These are phyloP conservation scores for Hanseniaspora clermontiae DNA, from an alignment of 805 yeast genomes.

Conservation along the genomic window DNA sequence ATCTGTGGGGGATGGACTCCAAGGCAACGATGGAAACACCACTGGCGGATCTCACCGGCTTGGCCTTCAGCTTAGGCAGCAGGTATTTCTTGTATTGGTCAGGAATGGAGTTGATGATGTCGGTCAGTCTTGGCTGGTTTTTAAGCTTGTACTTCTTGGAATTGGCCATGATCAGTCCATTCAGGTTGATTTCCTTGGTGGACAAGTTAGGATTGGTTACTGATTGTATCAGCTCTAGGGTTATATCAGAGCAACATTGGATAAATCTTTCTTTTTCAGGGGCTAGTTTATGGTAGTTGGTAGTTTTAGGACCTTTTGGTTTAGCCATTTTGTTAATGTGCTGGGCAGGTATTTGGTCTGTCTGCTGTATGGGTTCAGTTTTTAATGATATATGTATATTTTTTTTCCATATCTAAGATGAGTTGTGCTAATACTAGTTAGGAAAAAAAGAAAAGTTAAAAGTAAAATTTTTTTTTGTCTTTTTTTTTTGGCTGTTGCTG, in stretches of 20 bases:
- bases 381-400: too few species aligned
- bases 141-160: slow-evolving; percentile 85
- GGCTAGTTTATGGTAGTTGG: slow-evolving; percentile 51
- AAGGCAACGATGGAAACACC: slow-evolving; percentile 99
- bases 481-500: too few species aligned
- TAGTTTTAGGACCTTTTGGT: slow-evolving; percentile 29
- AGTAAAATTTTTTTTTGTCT: too few species aligned
- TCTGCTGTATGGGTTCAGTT: background rate
- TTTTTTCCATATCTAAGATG: too few species aligned
- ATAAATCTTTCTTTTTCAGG: slow-evolving; percentile 90
- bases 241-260: slow-evolving; percentile 85
- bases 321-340: slow-evolving; percentile 22
- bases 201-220: slow-evolving; percentile 40
- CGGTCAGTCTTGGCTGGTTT: slow-evolving; percentile 88
- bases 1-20: slow-evolving; percentile 97
- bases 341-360: background rate
- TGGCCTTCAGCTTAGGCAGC: slow-evolving; percentile 90
- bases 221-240: slow-evolving; percentile 71
- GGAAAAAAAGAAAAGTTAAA: too few species aligned
- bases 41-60: slow-evolving; percentile 95
- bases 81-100: slow-evolving; percentile 87
- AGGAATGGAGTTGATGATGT: slow-evolving; percentile 87
- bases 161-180: slow-evolving; percentile 72
- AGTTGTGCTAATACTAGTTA: too few species aligned
- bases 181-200: slow-evolving; percentile 66